Evolutionary conservation across 2,329 filamentous ascomycete genomes (phyloP).

Genomic region (Blastomyces silverae): DNA sequence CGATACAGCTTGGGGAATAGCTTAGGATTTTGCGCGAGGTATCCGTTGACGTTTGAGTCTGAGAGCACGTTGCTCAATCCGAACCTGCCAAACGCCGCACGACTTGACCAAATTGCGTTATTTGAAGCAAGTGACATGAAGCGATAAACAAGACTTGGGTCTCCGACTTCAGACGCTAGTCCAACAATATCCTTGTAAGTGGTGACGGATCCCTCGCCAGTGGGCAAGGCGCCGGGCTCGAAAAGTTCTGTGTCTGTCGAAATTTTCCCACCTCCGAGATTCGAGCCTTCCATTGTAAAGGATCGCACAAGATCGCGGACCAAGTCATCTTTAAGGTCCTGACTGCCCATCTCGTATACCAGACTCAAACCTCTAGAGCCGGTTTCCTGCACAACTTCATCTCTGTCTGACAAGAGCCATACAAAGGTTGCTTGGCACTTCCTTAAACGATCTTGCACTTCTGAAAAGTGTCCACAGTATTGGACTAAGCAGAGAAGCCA

Average conservation of each 20-base stretch:
- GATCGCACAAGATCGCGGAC: conserved; percentile 81
- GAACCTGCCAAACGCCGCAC: conserved; percentile 90
- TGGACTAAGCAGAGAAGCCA: conserved; percentile 91
- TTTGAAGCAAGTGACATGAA: conserved; percentile 98
- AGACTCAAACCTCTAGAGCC: conserved; percentile 84
- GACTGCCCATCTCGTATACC: conserved; percentile 88
- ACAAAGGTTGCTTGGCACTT: conserved; percentile 84
- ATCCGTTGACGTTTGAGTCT: conserved; percentile 63
- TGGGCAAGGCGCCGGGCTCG: conserved; percentile 81
- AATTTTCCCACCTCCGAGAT: conserved; percentile 66
- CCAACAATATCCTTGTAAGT: conserved; percentile 98
- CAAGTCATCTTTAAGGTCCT: conserved; percentile 69
- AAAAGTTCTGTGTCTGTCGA: conserved; percentile 89
- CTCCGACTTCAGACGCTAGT: conserved; percentile 90
- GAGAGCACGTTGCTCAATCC: conserved; percentile 87
- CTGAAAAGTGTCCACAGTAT: conserved; percentile 71
- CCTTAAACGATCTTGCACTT: conserved; percentile 66
- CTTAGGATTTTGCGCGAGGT: conserved; percentile 75
- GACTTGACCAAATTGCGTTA: conserved; percentile 94
- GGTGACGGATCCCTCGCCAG: conserved; percentile 82
- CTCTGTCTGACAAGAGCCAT: conserved; percentile 74
- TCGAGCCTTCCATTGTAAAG: conserved; percentile 63
- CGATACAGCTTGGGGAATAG: conserved; percentile 91
- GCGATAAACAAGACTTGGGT: conserved; percentile 92
- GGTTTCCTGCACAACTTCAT: conserved; percentile 93